Percentiles rank a stretch among this genome's conserved stretches.
Conservation (phyloP, 164 flowering plant genomes). For the Chimonanthus salicifolius region DNA sequence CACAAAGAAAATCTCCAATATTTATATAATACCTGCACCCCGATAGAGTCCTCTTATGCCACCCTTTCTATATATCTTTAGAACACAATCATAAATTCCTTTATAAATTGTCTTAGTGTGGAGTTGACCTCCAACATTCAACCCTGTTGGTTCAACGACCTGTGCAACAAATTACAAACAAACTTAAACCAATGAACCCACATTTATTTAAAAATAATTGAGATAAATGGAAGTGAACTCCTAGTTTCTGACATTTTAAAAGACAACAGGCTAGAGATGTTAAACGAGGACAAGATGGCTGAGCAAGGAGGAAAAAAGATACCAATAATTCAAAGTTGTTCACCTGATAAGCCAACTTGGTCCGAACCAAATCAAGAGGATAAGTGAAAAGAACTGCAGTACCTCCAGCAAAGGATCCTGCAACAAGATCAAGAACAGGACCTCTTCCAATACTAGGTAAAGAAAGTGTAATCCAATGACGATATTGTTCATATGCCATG, state of each 20-base stretch:
- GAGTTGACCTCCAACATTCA: conserved; percentile 29
- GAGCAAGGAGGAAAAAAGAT: background rate
- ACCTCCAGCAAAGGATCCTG: conserved; percentile 95
- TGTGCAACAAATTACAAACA: conserved; percentile 22
- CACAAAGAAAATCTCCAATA: background rate
- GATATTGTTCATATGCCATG: conserved; percentile 91
- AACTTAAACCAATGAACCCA: background rate
- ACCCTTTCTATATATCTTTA: conserved; percentile 60
- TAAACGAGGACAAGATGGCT: background rate
- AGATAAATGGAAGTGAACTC: background rate
- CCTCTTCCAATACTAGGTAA: conserved; percentile 72
- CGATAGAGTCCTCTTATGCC: conserved; percentile 88
- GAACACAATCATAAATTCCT: conserved; percentile 84
- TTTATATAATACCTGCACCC: conserved; percentile 64
- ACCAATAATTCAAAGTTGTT: background rate
- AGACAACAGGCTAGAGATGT: background rate
- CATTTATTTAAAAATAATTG: background rate
- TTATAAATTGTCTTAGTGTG: conserved; percentile 46
- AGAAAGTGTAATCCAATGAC: conserved; percentile 66
- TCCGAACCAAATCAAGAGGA: conserved; percentile 95
- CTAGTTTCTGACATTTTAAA: background rate
- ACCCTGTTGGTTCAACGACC: conserved; percentile 58
- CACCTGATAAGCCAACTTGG: conserved; percentile 97
- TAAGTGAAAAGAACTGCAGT: conserved; percentile 93
- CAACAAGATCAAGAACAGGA: conserved; percentile 86